Evolutionary conservation across 768 basidiomycete genomes (phyloP).

Genomic region (Tephrocybe rancida): DNA sequence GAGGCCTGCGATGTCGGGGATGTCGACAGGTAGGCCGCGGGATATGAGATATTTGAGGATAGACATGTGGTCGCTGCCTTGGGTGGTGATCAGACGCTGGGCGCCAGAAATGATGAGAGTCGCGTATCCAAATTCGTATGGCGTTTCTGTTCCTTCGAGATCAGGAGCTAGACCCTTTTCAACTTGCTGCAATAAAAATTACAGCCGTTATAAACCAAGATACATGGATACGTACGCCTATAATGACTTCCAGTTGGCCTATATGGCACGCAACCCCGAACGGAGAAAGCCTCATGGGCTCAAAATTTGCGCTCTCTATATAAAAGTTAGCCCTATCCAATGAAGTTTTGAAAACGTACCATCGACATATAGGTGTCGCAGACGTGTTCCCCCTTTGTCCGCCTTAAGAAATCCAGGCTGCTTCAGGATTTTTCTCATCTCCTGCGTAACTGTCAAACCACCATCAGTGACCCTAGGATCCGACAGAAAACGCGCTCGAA

Average conservation of each 20-base stretch:
- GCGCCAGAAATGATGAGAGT: constrained; percentile 42
- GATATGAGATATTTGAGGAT: constrained; percentile 43
- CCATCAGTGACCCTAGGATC: constrained; percentile 5
- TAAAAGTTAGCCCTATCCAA: background rate
- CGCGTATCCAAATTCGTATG: constrained; percentile 45
- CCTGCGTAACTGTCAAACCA: background rate
- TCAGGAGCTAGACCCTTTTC: constrained; percentile 35
- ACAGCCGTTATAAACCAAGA: background rate
- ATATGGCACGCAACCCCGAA: constrained; percentile 30
- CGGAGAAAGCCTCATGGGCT: constrained; percentile 23
- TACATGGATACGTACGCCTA: constrained; percentile 14
- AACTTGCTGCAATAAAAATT: constrained; percentile 23
- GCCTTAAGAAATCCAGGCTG: background rate
- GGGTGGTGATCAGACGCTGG: constrained; percentile 27
- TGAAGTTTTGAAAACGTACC: constrained; percentile 13
- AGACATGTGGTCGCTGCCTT: constrained; percentile 30
- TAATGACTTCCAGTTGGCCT: constrained; percentile 19
- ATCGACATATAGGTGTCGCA: constrained; percentile 25
- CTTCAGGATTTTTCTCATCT: constrained; percentile 3
- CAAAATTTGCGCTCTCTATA: constrained; percentile 28
- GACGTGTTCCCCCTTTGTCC: background rate
- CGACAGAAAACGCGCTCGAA: too few relatives aligned
- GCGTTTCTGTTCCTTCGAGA: constrained; percentile 40
- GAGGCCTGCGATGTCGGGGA: constrained; percentile 47
- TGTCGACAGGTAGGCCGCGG: constrained; percentile 39